Base-by-base conservation (phyloP, 2,329 filamentous ascomycete species). In the Diaporthe citriasiana region DNA sequence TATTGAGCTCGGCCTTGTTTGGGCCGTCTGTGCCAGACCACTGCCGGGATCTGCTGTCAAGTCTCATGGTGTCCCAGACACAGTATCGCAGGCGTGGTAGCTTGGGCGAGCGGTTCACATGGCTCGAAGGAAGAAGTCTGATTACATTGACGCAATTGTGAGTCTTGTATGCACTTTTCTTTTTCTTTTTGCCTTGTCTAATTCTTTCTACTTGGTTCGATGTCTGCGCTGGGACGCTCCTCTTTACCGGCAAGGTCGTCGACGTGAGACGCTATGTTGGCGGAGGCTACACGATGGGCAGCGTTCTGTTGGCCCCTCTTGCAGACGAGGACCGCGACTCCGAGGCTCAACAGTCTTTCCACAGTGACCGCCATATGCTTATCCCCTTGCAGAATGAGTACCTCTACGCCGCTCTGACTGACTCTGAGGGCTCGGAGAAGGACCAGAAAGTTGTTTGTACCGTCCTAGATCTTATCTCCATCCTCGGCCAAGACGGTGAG, bases 351-450 rank as follows among this genome's bases (percentile, higher is more conserved):
- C 30, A 53, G 63, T 10, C 81, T 27, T 72, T 78, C 1, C 74
- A 77, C 6, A 68, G 72, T 7, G 78, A 81, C n/a, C 77, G 75
- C 7, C 78, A 83, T 72, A 82, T 84, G 79, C 73, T 81, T 2
- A 84, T 85, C 3, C 84, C 84, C 0, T 85, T 85, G 76, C 82
- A 85, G 73, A 85, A 85, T 71, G 84, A 85, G 72, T 84, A 81
- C 38, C 76, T 85, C 0, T 84, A 82, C 38, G 84, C 84, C 0
- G 81, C 81, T 0, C 77, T 81, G 12, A 78, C 79, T 17, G 82
- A 84, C 55, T 73, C 78, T 0, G 76, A 79, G 2, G 82, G 81
- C 1, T 60, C 50, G 8, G 65, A 76, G 19, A 74, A 57, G 7
- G 71, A 45, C 42, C 73, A 82, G 30, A 38, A 57, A 13, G 78